A percentile compares a stretch with the other conserved stretches of the same genome.
Conservation (phyloP, 2,329 filamentous ascomycete genomes). For the Diaporthe sp. region DNA sequence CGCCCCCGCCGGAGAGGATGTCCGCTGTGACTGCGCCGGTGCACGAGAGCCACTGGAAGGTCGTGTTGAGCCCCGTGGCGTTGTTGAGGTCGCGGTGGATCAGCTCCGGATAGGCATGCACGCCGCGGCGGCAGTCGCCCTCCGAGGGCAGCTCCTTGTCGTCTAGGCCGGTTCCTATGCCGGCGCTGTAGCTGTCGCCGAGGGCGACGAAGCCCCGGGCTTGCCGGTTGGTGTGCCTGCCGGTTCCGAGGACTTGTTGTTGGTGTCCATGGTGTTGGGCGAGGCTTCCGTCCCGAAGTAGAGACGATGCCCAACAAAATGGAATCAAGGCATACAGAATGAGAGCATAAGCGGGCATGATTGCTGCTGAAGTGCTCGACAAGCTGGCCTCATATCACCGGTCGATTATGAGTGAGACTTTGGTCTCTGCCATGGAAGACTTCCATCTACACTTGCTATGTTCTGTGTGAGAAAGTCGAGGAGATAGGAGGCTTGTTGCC, state of each 20-base stretch:
- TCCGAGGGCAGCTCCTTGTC: constrained; percentile 49
- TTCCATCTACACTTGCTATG: background rate
- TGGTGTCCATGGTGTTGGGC: background rate
- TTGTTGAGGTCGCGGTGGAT: constrained; percentile 54
- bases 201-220: constrained; percentile 56
- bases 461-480: background rate
- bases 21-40: constrained; percentile 59
- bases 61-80: constrained; percentile 45
- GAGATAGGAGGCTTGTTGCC: background rate
- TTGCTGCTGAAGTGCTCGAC: background rate
- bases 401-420: background rate
- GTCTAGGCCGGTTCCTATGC: constrained; percentile 60
- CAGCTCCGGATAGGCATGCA: constrained; percentile 57
- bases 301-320: background rate
- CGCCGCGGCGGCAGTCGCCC: constrained; percentile 57
- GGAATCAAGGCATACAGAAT: background rate
- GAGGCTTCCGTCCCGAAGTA: background rate
- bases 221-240: background rate
- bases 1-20: constrained; percentile 51
- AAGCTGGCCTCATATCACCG: background rate
- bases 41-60: constrained; percentile 62
- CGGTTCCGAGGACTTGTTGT: constrained; percentile 34
- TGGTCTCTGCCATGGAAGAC: background rate
- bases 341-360: background rate
- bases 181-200: constrained; percentile 63